Conservation (phyloP, 1,139 yeast genomes). For the Lodderomyces pseudojiufengensis region DNA sequence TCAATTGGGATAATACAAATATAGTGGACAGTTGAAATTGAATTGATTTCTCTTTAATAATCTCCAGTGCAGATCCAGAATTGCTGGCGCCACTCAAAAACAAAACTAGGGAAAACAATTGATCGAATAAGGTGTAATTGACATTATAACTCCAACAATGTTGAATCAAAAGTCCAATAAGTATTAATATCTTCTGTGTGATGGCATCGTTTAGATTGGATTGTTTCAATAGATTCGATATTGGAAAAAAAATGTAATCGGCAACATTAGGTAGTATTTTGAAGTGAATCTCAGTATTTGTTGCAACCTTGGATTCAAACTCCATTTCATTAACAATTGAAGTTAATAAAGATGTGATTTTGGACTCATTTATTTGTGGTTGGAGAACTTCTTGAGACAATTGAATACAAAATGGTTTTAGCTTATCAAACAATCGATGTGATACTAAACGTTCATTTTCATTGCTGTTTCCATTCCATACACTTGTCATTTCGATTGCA, state of each 20-base stretch:
- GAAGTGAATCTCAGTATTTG: slow-evolving; percentile 15
- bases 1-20: slow-evolving; percentile 5
- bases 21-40: slow-evolving; percentile 21
- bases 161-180: slow-evolving; percentile 27
- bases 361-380: slow-evolving; percentile 14
- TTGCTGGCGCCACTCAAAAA: slow-evolving; percentile 17
- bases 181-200: slow-evolving; percentile 22
- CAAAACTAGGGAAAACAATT: slow-evolving; percentile 33
- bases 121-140: slow-evolving; percentile 29
- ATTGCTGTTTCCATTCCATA: background rate
- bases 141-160: slow-evolving; percentile 32
- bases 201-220: slow-evolving; percentile 20
- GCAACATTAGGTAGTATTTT: slow-evolving; percentile 31
- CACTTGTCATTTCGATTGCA: too few species aligned
- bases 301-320: slow-evolving; percentile 16
- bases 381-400: slow-evolving; percentile 22
- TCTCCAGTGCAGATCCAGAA: slow-evolving; percentile 4
- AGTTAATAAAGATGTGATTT: slow-evolving; percentile 10
- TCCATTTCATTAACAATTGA: slow-evolving; percentile 15
- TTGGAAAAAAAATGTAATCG: slow-evolving; percentile 42
- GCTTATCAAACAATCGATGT: slow-evolving; percentile 24
- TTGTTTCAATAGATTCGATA: slow-evolving; percentile 32
- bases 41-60: slow-evolving; percentile 8
- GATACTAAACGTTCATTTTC: slow-evolving; percentile 20
- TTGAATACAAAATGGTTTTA: slow-evolving; percentile 36